Evolutionary conservation across 1,284 basidiomycete genomes (phyloP), one percentile per base, ranked within the genome.

Genomic region (Anthracocystis walkeri): DNA sequence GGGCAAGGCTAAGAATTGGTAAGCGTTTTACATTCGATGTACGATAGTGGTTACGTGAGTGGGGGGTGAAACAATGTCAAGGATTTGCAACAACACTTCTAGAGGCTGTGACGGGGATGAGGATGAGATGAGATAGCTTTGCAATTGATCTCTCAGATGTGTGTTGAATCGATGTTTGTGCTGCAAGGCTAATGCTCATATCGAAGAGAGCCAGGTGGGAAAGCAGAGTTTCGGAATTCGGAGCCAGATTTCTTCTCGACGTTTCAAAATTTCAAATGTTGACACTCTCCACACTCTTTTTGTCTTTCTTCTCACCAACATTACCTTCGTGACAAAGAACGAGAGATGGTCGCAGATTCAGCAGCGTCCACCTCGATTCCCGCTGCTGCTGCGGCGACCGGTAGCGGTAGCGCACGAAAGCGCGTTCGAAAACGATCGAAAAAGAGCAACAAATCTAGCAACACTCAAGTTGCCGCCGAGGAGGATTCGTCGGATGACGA

Each of bases 1-100:
- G 4, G 52, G 45, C 14, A 68, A 70, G 45, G 54, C 65, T 3
- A 67, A 63, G 25, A 41, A 65, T n/a, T 65, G 45, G 44, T 68
- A 64, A 60, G 20, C 14, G 3, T 7, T 14, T n/a, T 29, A 16
- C 14, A n/a, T n/a, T n/a, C n/a, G n/a, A 38, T 38, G 35, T 38
- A 38, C 35, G 35, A 38, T 38, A 38, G 12, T 14, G 33, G 11
- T 12, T 33, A 14, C 12, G 12, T 14, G 11, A 14, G 35, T 38
- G 14, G 14, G 35, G 35, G 4, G 4, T 35, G 4, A 14, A 10
- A 11, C 31, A 16, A 38, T 38, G 35, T 38, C 35, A 38, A 38
- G 35, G 35, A 38, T 38, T 38, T 38, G 12, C 35, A 38, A 33
- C 8, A 10, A 16, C 12, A 16, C 12, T 38, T 38, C 35, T 38